Evolutionary conservation across 2,329 filamentous ascomycete species (phyloP).

Genomic region (Sclerotinia minor): DNA sequence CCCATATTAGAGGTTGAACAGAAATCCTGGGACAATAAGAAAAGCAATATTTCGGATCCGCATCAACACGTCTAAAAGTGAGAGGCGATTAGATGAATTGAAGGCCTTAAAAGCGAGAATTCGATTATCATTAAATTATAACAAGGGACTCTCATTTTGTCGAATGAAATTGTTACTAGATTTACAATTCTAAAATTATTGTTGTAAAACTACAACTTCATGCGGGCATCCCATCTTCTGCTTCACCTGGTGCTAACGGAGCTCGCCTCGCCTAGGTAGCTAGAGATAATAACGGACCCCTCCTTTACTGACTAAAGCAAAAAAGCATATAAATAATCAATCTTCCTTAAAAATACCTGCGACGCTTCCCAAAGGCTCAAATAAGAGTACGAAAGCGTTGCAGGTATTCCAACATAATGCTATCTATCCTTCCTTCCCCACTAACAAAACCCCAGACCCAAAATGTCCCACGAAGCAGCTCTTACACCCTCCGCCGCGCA

Average conservation of each 20-base stretch:
- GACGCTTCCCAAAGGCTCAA: background rate
- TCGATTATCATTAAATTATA: background rate
- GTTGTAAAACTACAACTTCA: background rate
- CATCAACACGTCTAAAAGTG: background rate
- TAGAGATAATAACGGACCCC: background rate
- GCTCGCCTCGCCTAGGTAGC: conserved; percentile 8
- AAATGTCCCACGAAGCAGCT: conserved; percentile 37
- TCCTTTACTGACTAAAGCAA: background rate
- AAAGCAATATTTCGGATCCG: background rate
- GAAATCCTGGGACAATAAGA: background rate
- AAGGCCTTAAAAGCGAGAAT: background rate
- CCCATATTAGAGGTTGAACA: background rate
- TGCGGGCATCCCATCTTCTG: background rate
- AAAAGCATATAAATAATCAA: background rate
- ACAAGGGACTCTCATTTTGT: too few relatives aligned
- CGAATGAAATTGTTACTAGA: background rate
- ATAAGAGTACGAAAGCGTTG: background rate
- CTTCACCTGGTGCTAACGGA: background rate
- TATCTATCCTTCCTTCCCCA: background rate
- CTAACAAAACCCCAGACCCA: conserved; percentile 1
- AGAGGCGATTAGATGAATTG: background rate
- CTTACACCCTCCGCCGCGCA: conserved; percentile 35
- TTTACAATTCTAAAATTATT: background rate
- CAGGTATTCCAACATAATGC: conserved; percentile 28
- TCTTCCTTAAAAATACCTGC: background rate